Percentiles rank a stretch among this genome's conserved stretches.
Conservation (phyloP, 1,284 basidiomycete genomes). For the Meripilus lineatus region DNA sequence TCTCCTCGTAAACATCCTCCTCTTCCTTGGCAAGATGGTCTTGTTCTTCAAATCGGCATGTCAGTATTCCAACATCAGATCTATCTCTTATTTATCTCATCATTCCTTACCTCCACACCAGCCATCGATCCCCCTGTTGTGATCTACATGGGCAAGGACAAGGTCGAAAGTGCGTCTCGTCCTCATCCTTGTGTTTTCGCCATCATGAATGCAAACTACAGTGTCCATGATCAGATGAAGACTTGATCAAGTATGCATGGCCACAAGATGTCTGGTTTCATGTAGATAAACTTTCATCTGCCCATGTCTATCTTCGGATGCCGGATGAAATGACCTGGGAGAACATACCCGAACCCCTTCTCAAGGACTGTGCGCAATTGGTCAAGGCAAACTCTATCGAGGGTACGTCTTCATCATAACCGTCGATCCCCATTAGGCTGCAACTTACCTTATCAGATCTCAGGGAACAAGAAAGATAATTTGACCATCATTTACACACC, state of each 20-base stretch:
- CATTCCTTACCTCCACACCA: conserved; percentile 20
- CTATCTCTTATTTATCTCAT: neutral
- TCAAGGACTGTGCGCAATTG: conserved; percentile 88
- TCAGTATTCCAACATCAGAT: conserved; percentile 17
- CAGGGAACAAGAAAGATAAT: conserved; percentile 96
- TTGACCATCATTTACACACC: conserved; percentile 94
- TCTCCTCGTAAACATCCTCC: too few relatives aligned
- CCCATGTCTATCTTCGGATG: conserved; percentile 92
- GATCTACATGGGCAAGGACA: conserved; percentile 96
- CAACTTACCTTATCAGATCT: conserved; percentile 6
- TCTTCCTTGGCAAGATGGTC: conserved; percentile 43
- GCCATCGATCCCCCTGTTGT: conserved; percentile 60
- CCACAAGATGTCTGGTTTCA: conserved; percentile 80
- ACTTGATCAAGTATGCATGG: conserved; percentile 90
- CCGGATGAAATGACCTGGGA: conserved; percentile 83
- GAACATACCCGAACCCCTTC: conserved; percentile 71
- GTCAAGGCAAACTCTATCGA: conserved; percentile 99
- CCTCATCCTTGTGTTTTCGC: conserved; percentile 7
- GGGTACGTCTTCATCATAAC: conserved; percentile 42
- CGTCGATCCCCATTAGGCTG: neutral
- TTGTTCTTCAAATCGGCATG: conserved; percentile 67
- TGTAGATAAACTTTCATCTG: conserved; percentile 89
- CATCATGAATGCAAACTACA: conserved; percentile 5
- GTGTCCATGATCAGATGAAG: conserved; percentile 65
- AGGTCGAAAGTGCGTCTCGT: conserved; percentile 79